Base-by-base conservation (phyloP, 2,329 filamentous ascomycete species). In the Aphanocladium album region DNA sequence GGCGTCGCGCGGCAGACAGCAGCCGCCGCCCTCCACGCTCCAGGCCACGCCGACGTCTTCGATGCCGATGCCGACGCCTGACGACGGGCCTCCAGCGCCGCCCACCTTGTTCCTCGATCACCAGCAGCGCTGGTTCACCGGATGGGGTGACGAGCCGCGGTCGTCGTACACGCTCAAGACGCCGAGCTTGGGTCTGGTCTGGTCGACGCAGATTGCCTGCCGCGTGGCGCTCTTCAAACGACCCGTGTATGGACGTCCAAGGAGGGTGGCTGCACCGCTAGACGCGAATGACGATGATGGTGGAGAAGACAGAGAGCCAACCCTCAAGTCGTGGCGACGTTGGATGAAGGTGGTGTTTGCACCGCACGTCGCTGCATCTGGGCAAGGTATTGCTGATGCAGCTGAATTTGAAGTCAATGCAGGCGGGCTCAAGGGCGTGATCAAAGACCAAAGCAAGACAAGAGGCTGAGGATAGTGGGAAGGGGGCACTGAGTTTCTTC, bases 61-160 rank as follows among this genome's bases (percentile, higher is more conserved):
- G 25, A 69, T 74, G 55, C 71, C 77, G 3, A 72, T 74, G 60
- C 65, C 69, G 5, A 59, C 69, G 5, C 64, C 67, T 2, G 71
- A 72, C 49, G 61, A 67, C 11, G 69, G 68, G 2, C 71, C 72
- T 2, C 71, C 73, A 16, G 69, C 72, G 1, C 76, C 76, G 0
- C 74, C 81, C 14, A 84, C 87, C 0, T 79, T 97, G 41, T 83
- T 85, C 35, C 83, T 97, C 9, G 88, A 96, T 67, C 90, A 97
- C 73, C 93, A 98, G 74, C 91, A 97, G 72, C 84, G 90, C 47
- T 97, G 93, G 85, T 96, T 97, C 75, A 96, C 93, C 4, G 93
- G 95, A 64, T 97, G 95, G 93, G 92, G 93, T 23, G 90, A 96
- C 72, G 80, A 86, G 60, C 77, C 81, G 17, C 68, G 74, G 27